A percentile compares a stretch with the other conserved stretches of the same genome.
Evolutionary conservation across 2,329 filamentous ascomycete species (phyloP).

Genomic region (Thielaviopsis musarum): DNA sequence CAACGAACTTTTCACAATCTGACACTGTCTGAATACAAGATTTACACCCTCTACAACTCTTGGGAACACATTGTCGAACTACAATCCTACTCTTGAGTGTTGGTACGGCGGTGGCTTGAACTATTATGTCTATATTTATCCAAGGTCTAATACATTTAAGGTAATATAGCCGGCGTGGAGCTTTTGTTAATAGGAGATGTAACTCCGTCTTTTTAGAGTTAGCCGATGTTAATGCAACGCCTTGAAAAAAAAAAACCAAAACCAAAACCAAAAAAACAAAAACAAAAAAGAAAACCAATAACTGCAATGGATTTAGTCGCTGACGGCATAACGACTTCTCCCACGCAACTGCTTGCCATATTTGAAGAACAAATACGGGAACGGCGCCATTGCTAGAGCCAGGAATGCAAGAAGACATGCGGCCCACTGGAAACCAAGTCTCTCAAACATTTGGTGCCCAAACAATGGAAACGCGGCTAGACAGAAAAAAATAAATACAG

Average conservation of each 20-base stretch:
- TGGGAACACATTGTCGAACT: not conserved
- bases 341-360: slow-evolving; percentile 40
- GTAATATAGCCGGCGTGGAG: not conserved
- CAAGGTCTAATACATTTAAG: not conserved
- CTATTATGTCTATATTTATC: not conserved
- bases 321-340: slow-evolving; percentile 35
- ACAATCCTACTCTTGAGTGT: not conserved
- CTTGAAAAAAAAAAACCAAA: not conserved
- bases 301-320: not conserved
- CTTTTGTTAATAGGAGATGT: not conserved
- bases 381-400: slow-evolving; percentile 44
- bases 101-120: not conserved
- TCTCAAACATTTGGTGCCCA: slow-evolving; percentile 54
- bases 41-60: not conserved
- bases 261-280: not conserved
- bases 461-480: slow-evolving; percentile 61
- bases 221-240: not conserved
- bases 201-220: not conserved
- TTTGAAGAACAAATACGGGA: slow-evolving; percentile 45
- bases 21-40: not conserved
- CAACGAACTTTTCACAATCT: not conserved
- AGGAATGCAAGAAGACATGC: slow-evolving; percentile 44
- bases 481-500: not conserved
- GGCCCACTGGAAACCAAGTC: slow-evolving; percentile 55
- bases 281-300: not conserved